A percentile compares a stretch with the other conserved stretches of the same genome.
These are phyloP conservation scores for Metschnikowia anglica DNA, from an alignment of 805 yeast genomes.

Conservation along the genomic window DNA sequence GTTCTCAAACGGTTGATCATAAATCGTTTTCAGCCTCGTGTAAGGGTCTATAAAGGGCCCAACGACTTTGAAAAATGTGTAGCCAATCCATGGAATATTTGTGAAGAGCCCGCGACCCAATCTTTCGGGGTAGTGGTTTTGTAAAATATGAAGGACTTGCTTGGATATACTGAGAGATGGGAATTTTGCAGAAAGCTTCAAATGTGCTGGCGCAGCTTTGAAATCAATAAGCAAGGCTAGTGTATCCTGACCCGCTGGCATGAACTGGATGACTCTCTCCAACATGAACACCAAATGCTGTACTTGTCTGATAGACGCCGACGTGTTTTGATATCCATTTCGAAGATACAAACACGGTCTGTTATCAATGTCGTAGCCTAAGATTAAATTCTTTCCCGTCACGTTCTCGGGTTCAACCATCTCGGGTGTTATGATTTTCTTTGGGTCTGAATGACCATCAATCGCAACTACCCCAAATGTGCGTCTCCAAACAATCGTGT, in stretches of 20 bases:
- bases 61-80: conserved; percentile 23
- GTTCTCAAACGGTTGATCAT: conserved; percentile 56
- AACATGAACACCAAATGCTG: conserved; percentile 58
- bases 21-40: conserved; percentile 55
- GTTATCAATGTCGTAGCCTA: conserved; percentile 55
- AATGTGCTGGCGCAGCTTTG: conserved; percentile 43
- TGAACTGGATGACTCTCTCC: conserved; percentile 50
- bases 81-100: conserved; percentile 24
- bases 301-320: conserved; percentile 51
- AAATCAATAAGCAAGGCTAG: conserved; percentile 56
- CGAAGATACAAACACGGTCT: conserved; percentile 54
- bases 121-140: conserved; percentile 24
- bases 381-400: conserved; percentile 53
- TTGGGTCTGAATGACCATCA: conserved; percentile 28
- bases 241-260: conserved; percentile 61
- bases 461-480: conserved; percentile 46
- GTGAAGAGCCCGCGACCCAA: conserved; percentile 24
- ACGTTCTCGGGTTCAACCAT: conserved; percentile 47
- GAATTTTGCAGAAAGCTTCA: conserved; percentile 40
- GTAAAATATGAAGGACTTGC: conserved; percentile 24
- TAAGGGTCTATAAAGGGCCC: conserved; percentile 52
- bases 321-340: conserved; percentile 56
- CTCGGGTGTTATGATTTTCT: conserved; percentile 39
- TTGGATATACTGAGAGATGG: conserved; percentile 50
- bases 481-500: conserved; percentile 55